phyloP scores from a whole-genome alignment of 2,329 filamentous ascomycete species.

The Colletotrichum falcatum region DNA sequence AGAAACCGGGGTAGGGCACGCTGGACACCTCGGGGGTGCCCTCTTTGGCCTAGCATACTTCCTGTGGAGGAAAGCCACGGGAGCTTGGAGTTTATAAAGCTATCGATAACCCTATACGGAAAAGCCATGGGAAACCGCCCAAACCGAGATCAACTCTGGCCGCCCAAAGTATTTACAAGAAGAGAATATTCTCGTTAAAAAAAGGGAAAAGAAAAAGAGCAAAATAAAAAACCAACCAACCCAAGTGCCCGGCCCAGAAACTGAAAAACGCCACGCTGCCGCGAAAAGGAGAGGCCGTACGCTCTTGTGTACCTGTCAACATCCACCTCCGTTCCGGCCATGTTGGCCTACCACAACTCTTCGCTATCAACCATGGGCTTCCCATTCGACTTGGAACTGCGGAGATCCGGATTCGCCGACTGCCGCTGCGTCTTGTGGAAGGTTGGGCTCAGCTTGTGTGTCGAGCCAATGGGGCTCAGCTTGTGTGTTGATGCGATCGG shows the following conservation, averaged over 20 bases:
- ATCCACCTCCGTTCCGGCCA: background rate
- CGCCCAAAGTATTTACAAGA: slow-evolving; percentile 18
- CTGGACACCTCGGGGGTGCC: slow-evolving; percentile 32
- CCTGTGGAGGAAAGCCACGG: slow-evolving; percentile 9
- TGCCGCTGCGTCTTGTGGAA: slow-evolving; percentile 28
- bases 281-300: slow-evolving; percentile 11
- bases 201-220: background rate
- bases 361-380: slow-evolving; percentile 39
- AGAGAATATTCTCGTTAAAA: slow-evolving; percentile 1
- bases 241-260: slow-evolving; percentile 12
- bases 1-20: slow-evolving; percentile 32
- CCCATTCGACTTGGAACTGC: slow-evolving; percentile 19
- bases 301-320: background rate
- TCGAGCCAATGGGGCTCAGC: slow-evolving; percentile 21
- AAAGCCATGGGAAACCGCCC: background rate
- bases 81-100: slow-evolving; percentile 24
- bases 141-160: slow-evolving; percentile 37
- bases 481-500: slow-evolving; percentile 30
- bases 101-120: background rate
- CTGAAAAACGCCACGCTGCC: slow-evolving; percentile 30
- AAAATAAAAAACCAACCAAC: background rate
- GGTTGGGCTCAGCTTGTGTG: slow-evolving; percentile 28
- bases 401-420: slow-evolving; percentile 14
- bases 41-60: slow-evolving; percentile 34
- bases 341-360: slow-evolving; percentile 26